These are phyloP conservation scores for Alternaria panax DNA, from an alignment of 2,329 filamentous ascomycete species.

Conservation along the genomic window DNA sequence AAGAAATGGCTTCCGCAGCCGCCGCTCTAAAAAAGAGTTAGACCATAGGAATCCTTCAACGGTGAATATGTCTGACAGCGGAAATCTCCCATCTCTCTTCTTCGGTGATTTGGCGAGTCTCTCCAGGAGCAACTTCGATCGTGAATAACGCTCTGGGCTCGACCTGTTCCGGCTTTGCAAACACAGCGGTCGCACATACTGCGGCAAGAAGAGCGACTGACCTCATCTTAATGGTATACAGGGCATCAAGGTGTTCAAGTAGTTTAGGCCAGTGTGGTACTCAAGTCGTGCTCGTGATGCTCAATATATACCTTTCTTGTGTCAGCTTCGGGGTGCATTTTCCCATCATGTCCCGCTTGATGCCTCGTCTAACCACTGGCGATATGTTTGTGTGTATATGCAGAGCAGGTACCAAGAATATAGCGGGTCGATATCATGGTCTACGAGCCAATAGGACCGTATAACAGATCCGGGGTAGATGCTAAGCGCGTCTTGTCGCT, in stretches of 20 bases:
- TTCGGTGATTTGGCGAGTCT: conserved; percentile 24
- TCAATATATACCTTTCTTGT: background rate
- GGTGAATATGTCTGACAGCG: conserved; percentile 11
- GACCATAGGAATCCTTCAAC: background rate
- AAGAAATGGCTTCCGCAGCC: conserved; percentile 30
- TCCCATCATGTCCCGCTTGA: background rate
- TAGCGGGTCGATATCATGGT: background rate
- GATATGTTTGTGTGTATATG: background rate
- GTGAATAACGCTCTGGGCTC: conserved; percentile 8
- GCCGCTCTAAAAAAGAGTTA: background rate
- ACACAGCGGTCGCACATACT: background rate
- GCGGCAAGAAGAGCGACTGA: background rate
- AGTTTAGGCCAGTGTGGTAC: background rate
- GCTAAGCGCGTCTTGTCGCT: background rate
- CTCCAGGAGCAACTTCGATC: conserved; percentile 22
- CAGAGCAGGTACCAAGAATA: background rate
- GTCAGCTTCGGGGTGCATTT: background rate
- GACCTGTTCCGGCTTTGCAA: background rate
- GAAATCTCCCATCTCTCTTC: conserved; percentile 24
- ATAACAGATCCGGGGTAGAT: background rate
- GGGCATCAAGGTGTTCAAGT: background rate
- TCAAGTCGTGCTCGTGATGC: background rate
- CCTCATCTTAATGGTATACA: background rate
- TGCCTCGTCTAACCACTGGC: background rate
- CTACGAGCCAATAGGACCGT: background rate